A percentile compares a stretch with the other conserved stretches of the same genome.
Evolutionary conservation across 208 protist species (phyloP).

Genomic region (Crithidia brevicula): DNA sequence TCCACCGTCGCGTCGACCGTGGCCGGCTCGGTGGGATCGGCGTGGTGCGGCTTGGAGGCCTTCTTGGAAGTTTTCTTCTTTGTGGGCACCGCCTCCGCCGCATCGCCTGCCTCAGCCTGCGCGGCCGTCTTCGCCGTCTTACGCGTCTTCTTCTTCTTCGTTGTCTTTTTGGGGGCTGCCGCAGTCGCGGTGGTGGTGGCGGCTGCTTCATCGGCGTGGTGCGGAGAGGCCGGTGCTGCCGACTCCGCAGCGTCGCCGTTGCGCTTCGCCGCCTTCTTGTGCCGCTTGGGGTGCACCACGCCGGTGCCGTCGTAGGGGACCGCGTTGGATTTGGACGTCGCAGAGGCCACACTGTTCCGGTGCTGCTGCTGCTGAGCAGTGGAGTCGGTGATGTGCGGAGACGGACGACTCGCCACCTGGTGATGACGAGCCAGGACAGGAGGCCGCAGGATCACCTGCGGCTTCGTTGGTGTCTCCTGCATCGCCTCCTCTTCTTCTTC

Average conservation of each 20-base stretch:
- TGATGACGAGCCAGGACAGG: slow-evolving; percentile 4
- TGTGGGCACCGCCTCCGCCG: background rate
- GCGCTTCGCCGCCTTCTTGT: background rate
- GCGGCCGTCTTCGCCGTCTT: background rate
- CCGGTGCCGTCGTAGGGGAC: slow-evolving; percentile 27
- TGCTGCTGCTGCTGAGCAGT: background rate
- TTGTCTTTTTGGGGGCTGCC: background rate
- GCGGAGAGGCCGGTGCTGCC: background rate
- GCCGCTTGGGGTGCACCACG: slow-evolving; percentile 5
- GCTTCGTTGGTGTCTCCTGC: slow-evolving; percentile 5
- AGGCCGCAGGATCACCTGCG: slow-evolving; percentile 4
- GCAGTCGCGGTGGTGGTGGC: background rate
- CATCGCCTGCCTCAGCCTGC: background rate
- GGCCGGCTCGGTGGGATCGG: too few relatives aligned
- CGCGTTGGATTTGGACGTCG: slow-evolving; percentile 2
- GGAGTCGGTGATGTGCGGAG: background rate
- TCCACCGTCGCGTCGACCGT: too few relatives aligned
- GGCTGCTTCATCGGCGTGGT: background rate
- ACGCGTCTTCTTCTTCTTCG: background rate
- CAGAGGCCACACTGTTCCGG: background rate
- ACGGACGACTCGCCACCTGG: slow-evolving; percentile 7
- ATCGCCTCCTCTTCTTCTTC: too few relatives aligned
- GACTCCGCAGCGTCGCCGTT: background rate
- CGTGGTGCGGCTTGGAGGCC: background rate
- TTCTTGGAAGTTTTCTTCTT: background rate